phyloP scores from a whole-genome alignment of 257 asterid species.

The Jasminum sambac region DNA sequence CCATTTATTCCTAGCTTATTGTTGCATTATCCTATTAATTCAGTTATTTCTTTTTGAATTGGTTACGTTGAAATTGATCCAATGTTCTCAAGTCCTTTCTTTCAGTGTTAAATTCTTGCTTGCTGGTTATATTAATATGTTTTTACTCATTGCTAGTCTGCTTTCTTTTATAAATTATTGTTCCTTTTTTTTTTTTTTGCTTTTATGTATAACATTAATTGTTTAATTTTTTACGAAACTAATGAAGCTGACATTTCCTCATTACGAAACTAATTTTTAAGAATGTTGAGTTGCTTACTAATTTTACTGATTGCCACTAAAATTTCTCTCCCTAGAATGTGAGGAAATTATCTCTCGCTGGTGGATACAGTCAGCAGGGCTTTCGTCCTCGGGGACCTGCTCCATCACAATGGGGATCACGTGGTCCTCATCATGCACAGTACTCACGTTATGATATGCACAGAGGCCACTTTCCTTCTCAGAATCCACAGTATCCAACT shows the following conservation, averaged over 20 bases:
- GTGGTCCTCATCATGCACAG: constrained; percentile 68
- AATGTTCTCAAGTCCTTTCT: neutral
- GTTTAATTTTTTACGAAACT: neutral
- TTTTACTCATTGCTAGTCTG: neutral
- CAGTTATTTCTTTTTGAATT: neutral
- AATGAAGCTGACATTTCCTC: neutral
- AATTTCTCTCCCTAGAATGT: constrained; percentile 42
- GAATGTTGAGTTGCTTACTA: neutral
- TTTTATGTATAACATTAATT: neutral
- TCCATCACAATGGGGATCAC: constrained; percentile 86
- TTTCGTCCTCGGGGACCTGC: constrained; percentile 83
- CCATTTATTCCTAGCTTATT: neutral
- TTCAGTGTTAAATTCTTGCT: neutral
- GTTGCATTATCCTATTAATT: constrained; percentile 3
- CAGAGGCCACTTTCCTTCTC: constrained; percentile 78
- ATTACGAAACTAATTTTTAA: no score
- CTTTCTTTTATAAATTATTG: neutral
- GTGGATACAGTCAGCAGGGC: constrained; percentile 73
- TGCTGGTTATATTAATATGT: neutral
- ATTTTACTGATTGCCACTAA: neutral
- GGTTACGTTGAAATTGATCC: neutral
- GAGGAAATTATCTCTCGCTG: constrained; percentile 72
- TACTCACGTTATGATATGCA: constrained; percentile 75
- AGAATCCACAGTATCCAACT: constrained; percentile 66
- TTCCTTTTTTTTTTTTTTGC: neutral